Base-by-base conservation (phyloP, 1,284 basidiomycete genomes). In the Sparassis latifolia region DNA sequence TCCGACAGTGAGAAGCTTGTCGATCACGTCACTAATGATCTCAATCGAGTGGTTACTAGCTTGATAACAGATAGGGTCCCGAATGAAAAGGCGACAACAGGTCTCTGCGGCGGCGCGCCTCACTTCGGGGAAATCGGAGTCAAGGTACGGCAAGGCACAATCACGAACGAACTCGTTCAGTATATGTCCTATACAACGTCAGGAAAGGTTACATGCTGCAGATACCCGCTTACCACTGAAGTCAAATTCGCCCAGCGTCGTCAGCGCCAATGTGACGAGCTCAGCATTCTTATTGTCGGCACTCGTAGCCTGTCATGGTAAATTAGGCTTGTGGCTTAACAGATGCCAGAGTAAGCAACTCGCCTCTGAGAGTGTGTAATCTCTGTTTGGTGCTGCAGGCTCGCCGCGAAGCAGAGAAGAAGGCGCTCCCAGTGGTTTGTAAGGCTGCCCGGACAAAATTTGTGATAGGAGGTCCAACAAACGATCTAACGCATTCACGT, bases 41-140 rank as follows among this genome's bases (percentile, higher is more conserved):
- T 98, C 94, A 54, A 97, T 96, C 3, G 96, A 92, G 66, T 98
- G 92, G 62, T 89, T 93, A 71, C 93, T 97, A 20, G 92, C 89
- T 71, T 98, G 95, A 61, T 91, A 93, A 67, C 92, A 95, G 53
- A 99, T 97, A 0, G 96, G 96, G 68, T 99, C 97, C 55, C 89
- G 86, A 52, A 96, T 86, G 63, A 98, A 97, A 38, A 95, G 79
- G 52, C 80, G 84, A 58, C 93, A 97, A 63, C 95, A 98, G 0
- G 95, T 96, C 48, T 92, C 68, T 2, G 97, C 95, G 10, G 97
- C 95, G 12, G 93, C 92, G 49, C 89, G 80, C 27, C 97, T 80
- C 3, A 99, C 89, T 51, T 96, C 92, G 1, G 89, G 69, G 58
- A 87, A 83, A 63, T 99, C 97, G 61, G 97, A 87, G 62, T 99